Conservation (phyloP, 495 filamentous ascomycete genomes). For the Polyplosphaeria fusca region DNA sequence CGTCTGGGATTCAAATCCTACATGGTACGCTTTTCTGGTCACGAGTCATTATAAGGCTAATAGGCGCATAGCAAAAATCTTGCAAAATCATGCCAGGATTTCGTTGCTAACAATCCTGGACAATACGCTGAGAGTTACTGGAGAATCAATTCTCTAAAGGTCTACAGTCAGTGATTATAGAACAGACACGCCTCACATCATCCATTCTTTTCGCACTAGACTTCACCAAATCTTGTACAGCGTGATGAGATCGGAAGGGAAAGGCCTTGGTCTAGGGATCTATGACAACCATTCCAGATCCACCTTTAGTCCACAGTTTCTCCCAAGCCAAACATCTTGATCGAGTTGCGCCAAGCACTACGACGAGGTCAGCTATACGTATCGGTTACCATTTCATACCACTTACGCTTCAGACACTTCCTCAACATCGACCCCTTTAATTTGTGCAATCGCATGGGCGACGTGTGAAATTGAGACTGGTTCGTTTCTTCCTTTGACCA, state of each 20-base stretch:
- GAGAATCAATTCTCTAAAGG: constrained; percentile 8
- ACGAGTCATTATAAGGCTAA: not conserved
- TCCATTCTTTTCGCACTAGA: too few relatives aligned
- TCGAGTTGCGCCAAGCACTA: constrained; percentile 32
- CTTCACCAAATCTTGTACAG: too few relatives aligned
- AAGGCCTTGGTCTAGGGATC: too few relatives aligned
- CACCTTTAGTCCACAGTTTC: constrained; percentile 14
- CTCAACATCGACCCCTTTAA: constrained; percentile 74
- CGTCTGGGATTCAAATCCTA: not conserved
- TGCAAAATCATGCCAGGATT: constrained; percentile 4
- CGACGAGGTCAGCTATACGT: not conserved
- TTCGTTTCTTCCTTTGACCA: constrained; percentile 93
- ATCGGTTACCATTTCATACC: not conserved
- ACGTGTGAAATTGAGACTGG: constrained; percentile 78
- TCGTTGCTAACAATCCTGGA: constrained; percentile 21
- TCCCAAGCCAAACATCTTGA: constrained; percentile 34
- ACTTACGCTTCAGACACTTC: constrained; percentile 80
- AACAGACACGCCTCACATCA: too few relatives aligned
- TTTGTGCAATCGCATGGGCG: constrained; percentile 77
- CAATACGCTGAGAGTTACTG: constrained; percentile 15
- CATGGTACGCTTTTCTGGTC: not conserved
- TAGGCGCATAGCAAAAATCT: not conserved
- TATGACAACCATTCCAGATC: not conserved
- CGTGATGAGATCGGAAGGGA: too few relatives aligned
- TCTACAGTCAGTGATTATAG: not conserved